phyloP scores from a whole-genome alignment of 31 red algal species.

The Asparagopsis taxiformis region DNA sequence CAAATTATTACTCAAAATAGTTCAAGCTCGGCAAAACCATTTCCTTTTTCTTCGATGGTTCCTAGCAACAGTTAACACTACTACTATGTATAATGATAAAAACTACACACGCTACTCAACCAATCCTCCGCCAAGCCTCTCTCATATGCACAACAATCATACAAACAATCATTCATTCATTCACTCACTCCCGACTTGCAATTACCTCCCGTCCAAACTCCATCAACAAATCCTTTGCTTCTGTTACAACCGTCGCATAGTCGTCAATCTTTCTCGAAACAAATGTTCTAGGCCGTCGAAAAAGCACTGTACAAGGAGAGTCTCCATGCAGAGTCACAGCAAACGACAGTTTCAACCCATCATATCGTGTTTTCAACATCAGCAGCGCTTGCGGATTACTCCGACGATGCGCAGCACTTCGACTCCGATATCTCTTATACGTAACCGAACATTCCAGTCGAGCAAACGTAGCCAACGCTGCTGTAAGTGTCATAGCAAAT shows the following conservation, averaged over 20 bases:
- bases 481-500: slow-evolving; percentile 56
- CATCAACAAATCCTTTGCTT: slow-evolving; percentile 17
- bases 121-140: too few relatives aligned
- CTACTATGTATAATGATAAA: too few relatives aligned
- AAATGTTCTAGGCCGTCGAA: slow-evolving; percentile 19
- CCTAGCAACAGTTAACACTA: too few relatives aligned
- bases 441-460: slow-evolving; percentile 32
- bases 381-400: slow-evolving; percentile 39
- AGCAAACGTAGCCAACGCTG: slow-evolving; percentile 31
- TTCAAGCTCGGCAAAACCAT: too few relatives aligned
- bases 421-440: slow-evolving; percentile 27
- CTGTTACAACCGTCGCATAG: slow-evolving; percentile 37
- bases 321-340: slow-evolving; percentile 50
- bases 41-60: too few relatives aligned
- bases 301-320: slow-evolving; percentile 55
- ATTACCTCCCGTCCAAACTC: slow-evolving; percentile 36
- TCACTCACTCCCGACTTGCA: too few relatives aligned
- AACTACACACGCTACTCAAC: too few relatives aligned
- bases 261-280: slow-evolving; percentile 29
- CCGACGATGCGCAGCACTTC: slow-evolving; percentile 9
- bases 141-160: too few relatives aligned
- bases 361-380: slow-evolving; percentile 35
- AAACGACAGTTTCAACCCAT: slow-evolving; percentile 33
- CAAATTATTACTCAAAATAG: too few relatives aligned
- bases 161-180: too few relatives aligned